Conservation (phyloP, 163 green algal species). For the Botryococcus braunii region DNA sequence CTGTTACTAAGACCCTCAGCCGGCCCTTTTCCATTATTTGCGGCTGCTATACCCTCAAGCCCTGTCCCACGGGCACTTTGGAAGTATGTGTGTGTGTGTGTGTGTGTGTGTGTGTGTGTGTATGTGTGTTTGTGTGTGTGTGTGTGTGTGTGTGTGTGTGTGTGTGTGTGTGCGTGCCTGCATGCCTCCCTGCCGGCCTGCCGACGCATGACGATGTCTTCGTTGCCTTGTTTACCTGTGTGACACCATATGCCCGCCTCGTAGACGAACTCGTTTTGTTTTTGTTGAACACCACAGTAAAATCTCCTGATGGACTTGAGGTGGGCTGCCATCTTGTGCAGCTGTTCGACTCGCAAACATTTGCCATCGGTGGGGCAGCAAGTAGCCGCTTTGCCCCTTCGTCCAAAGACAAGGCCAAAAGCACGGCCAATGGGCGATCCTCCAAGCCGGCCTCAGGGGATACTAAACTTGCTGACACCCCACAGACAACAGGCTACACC, state of each 20-base stretch:
- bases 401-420: conserved; percentile 5
- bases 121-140: background rate
- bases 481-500: conserved; percentile 8
- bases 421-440: background rate
- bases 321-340: conserved; percentile 5
- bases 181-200: background rate
- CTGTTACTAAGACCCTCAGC: background rate
- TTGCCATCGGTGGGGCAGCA: conserved; percentile 45
- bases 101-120: background rate
- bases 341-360: conserved; percentile 44
- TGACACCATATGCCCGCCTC: background rate
- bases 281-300: background rate
- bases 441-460: background rate
- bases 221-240: background rate
- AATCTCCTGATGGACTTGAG: background rate
- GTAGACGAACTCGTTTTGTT: background rate
- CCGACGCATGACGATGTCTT: background rate
- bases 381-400: conserved; percentile 40
- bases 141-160: background rate
- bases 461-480: background rate
- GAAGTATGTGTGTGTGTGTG: background rate
- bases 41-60: background rate
- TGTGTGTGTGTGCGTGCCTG: background rate
- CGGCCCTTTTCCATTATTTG: background rate
- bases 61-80: background rate